Base-by-base conservation (phyloP, 495 filamentous ascomycete genomes). In the Bacidia gigantensis region DNA sequence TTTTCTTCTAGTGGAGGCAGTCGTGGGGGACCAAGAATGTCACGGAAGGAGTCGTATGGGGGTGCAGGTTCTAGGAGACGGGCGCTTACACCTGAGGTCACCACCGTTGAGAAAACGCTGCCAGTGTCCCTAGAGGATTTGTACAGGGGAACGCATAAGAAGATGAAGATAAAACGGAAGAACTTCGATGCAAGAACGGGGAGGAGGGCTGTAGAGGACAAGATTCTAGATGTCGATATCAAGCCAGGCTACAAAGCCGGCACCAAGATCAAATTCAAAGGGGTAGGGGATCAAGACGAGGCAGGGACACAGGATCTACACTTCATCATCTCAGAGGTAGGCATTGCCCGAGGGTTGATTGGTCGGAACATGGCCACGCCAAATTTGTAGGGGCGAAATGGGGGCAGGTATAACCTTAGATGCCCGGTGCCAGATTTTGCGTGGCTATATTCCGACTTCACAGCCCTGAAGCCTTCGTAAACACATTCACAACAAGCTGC, bases 141-240 rank as follows among this genome's bases (percentile, higher is more conserved):
- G 44, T 96, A 75, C 68, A 76, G 65, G 9, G 92, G 92, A 20
- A 79, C 79, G 29, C 84, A 82, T 12, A 98, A 98, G 77, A 95
- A 93, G 73, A 87, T 98, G 70, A 90, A 87, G 66, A 93, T 95
- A 44, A 95, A 95, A 77, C 81, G 88, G 59, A 97, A 97, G 76
- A 85, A 80, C 29, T 97, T 87, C 59, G 92, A 98, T 66, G 70
- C 76, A 3, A 59, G 68, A 2, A 86, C 75, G 23, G 87, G 87
- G 41, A 94, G 89, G 69, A 79, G 84, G 57, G 89, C 73, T 25
- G 83, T 82, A 2, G 83, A 89, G 52, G 93, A 98, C 54, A 84
- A 88, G 54, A 86, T 94, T 9, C 66, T 98, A 18, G 88, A 95
- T 63, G 90, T 96, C 53, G 82, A 83, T 49, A 93, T 97, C 67